Percentiles rank a stretch among this genome's conserved stretches.
phyloP scores from a whole-genome alignment of 805 yeast genomes.

The Zygoascus bituminiphila region DNA sequence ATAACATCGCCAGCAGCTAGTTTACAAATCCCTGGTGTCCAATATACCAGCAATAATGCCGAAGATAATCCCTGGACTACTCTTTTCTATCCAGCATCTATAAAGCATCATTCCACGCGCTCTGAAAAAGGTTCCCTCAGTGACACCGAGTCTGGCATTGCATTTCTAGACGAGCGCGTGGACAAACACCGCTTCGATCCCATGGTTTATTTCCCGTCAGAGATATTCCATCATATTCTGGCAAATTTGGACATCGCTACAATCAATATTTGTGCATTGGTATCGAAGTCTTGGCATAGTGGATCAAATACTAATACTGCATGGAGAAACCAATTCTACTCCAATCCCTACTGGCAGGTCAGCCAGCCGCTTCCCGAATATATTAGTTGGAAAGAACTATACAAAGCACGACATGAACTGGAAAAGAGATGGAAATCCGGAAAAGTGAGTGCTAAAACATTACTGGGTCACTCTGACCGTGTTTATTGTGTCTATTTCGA shows the following conservation, averaged over 20 bases:
- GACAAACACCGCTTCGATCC: slow-evolving; percentile 8
- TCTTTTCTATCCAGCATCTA: not conserved
- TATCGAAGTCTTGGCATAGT: slow-evolving; percentile 18
- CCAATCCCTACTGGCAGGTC: slow-evolving; percentile 12
- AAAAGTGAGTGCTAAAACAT: slow-evolving; percentile 13
- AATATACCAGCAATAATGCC: not conserved
- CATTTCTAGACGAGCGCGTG: slow-evolving; percentile 13
- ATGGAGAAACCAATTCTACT: slow-evolving; percentile 20
- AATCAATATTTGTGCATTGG: slow-evolving; percentile 15
- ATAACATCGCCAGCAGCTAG: not conserved
- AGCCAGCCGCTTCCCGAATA: slow-evolving; percentile 11
- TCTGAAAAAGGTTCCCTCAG: slow-evolving; percentile 2
- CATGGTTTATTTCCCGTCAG: slow-evolving; percentile 10
- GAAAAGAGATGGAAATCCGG: slow-evolving; percentile 25
- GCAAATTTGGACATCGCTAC: slow-evolving; percentile 13
- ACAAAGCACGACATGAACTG: slow-evolving; percentile 18
- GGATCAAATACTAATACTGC: slow-evolving; percentile 11
- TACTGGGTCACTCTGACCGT: slow-evolving; percentile 71
- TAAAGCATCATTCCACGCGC: not conserved
- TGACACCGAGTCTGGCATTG: slow-evolving; percentile 19
- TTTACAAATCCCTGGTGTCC: not conserved
- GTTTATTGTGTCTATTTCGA: slow-evolving; percentile 74
- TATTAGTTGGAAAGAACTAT: slow-evolving; percentile 21
- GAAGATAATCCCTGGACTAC: not conserved
- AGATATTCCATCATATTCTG: slow-evolving; percentile 13